Conservation (phyloP, 2,329 filamentous ascomycete species). For the Xylariaceae sp. region DNA sequence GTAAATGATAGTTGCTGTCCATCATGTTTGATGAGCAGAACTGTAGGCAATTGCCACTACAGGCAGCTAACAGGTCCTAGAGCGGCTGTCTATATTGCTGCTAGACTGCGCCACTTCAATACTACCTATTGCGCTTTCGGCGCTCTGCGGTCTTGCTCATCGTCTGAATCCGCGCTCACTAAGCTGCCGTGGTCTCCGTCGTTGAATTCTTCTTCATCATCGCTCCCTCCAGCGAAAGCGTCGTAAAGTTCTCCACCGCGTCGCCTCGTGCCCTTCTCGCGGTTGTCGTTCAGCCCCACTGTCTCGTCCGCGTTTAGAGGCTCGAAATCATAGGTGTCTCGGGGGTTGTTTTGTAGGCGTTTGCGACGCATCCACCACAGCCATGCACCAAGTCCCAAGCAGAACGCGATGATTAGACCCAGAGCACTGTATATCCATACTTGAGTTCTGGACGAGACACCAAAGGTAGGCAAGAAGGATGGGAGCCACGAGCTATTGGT, state of each 20-base stretch:
- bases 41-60: neutral
- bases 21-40: neutral
- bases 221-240: constrained; percentile 83
- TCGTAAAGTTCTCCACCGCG: constrained; percentile 91
- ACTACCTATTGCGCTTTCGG: constrained; percentile 16
- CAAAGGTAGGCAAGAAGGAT: constrained; percentile 84
- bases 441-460: constrained; percentile 78
- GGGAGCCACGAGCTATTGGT: constrained; percentile 64
- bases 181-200: constrained; percentile 41
- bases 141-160: constrained; percentile 14
- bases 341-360: constrained; percentile 65
- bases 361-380: constrained; percentile 74
- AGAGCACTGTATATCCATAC: constrained; percentile 89
- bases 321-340: constrained; percentile 90
- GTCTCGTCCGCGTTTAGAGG: constrained; percentile 78
- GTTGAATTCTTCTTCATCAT: constrained; percentile 64
- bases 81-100: neutral
- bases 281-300: constrained; percentile 44
- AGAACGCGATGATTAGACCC: constrained; percentile 80
- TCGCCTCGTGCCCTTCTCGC: constrained; percentile 42
- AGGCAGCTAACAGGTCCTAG: neutral
- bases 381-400: constrained; percentile 72
- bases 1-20: neutral
- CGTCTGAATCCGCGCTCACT: constrained; percentile 32
- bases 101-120: constrained; percentile 16